These are phyloP conservation scores for Lotus japonicus DNA, from an alignment of 306 rosid species.

Conservation along the genomic window DNA sequence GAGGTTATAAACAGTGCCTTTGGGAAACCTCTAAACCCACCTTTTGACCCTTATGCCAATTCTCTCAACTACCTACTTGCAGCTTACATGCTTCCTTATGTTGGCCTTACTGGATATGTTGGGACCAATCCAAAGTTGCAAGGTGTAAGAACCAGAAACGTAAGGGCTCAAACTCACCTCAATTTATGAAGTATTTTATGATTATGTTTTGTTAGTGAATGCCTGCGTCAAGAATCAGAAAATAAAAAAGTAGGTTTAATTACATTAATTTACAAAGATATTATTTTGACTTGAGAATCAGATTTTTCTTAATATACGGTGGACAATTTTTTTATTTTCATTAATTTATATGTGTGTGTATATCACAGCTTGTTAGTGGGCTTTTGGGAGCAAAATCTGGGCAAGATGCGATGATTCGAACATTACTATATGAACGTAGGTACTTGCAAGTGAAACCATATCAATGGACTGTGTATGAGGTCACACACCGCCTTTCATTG, in stretches of 20 bases:
- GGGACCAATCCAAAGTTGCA: constrained; percentile 53
- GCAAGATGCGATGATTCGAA: constrained; percentile 46
- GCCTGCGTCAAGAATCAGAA: too few species aligned
- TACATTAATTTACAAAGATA: too few species aligned
- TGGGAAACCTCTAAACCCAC: constrained; percentile 42
- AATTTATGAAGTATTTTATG: too few species aligned
- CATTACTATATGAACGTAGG: constrained; percentile 38
- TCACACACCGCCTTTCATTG: constrained; percentile 49
- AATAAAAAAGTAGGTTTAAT: too few species aligned
- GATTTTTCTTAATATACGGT: too few species aligned
- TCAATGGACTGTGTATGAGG: constrained; percentile 45
- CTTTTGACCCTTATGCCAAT: constrained; percentile 66
- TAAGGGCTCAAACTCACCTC: background rate
- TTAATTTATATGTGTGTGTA: too few species aligned
- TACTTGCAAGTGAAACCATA: constrained; percentile 30
- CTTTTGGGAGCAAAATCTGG: constrained; percentile 76
- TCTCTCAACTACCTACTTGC: constrained; percentile 60
- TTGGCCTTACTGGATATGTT: constrained; percentile 87
- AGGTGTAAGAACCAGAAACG: constrained; percentile 34
- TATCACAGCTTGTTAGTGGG: constrained; percentile 33
- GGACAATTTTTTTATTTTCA: too few species aligned
- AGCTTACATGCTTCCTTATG: constrained; percentile 64
- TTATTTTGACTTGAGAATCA: too few species aligned
- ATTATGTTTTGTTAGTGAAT: too few species aligned
- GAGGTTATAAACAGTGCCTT: constrained; percentile 43